Evolutionary conservation across 768 basidiomycete genomes (phyloP).

Genomic region (Udeniomyces megalosporus): DNA sequence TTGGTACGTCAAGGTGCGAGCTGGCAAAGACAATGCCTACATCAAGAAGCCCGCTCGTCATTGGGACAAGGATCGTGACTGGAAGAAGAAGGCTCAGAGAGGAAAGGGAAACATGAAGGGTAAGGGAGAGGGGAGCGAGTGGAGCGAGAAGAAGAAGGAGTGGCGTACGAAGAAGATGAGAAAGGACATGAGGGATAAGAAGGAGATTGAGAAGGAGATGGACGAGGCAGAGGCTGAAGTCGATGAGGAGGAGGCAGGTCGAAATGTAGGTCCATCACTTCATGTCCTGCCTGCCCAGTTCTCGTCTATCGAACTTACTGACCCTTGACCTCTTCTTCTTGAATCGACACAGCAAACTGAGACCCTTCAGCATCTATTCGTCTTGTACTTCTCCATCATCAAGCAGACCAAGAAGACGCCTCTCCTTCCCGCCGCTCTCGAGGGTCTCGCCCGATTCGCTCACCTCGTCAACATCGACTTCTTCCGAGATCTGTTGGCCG

Average conservation of each 20-base stretch:
- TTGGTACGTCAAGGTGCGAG: conserved; percentile 31
- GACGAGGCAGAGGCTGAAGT: conserved; percentile 87
- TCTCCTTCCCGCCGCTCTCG: conserved; percentile 69
- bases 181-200: conserved; percentile 69
- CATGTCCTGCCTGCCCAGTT: neutral
- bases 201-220: conserved; percentile 80
- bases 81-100: conserved; percentile 17
- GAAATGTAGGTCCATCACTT: conserved; percentile 42
- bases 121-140: conserved; percentile 35
- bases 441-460: conserved; percentile 81
- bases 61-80: conserved; percentile 17
- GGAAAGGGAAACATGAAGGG: conserved; percentile 28
- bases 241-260: conserved; percentile 73
- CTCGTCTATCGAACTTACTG: neutral
- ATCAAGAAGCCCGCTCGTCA: conserved; percentile 5
- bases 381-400: conserved; percentile 87
- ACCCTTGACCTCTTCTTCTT: neutral
- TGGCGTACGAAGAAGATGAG: conserved; percentile 85
- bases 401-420: conserved; percentile 62
- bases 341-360: conserved; percentile 63
- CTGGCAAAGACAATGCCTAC: conserved; percentile 1
- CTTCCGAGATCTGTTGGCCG: conserved; percentile 83
- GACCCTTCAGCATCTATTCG: conserved; percentile 91
- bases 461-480: conserved; percentile 97
- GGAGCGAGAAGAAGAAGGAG: conserved; percentile 34